phyloP scores from a whole-genome alignment of 192 early-diverging fungal species.

The Linnemannia hyalina region DNA sequence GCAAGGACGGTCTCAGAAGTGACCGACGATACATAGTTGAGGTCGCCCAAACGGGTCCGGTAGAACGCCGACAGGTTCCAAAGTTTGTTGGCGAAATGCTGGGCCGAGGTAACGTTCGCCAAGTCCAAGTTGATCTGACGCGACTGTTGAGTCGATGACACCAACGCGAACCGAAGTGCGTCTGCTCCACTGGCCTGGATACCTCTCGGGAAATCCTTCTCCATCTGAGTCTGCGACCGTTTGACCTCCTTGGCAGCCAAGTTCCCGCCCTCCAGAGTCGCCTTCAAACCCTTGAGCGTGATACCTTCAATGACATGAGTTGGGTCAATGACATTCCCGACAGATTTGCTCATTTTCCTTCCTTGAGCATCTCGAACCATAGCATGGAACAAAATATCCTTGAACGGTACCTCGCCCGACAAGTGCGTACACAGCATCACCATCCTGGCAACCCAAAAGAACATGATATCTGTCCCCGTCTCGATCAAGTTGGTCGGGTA shows the following conservation, averaged over 20 bases:
- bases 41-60: conserved; percentile 69
- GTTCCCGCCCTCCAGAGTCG: conserved; percentile 78
- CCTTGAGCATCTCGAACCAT: conserved; percentile 93
- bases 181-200: conserved; percentile 95
- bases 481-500: conserved; percentile 90
- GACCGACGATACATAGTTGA: conserved; percentile 49
- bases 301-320: conserved; percentile 87
- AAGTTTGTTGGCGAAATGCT: conserved; percentile 96
- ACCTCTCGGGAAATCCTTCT: conserved; percentile 88
- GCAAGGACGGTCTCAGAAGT: conserved; percentile 9
- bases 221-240: conserved; percentile 72
- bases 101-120: conserved; percentile 83
- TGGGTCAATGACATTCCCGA: conserved; percentile 92
- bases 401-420: conserved; percentile 85
- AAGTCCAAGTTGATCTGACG: conserved; percentile 96
- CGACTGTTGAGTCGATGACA: conserved; percentile 81
- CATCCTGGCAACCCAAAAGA: conserved; percentile 99
- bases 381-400: conserved; percentile 90
- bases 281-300: conserved; percentile 74
- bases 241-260: conserved; percentile 82
- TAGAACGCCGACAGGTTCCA: conserved; percentile 92
- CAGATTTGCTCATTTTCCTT: conserved; percentile 90
- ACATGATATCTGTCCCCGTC: conserved; percentile 97
- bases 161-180: conserved; percentile 78
- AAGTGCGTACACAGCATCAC: conserved; percentile 94